Conservation (phyloP, 2,329 filamentous ascomycete genomes). For the Rhexocercosporidium sp. region DNA sequence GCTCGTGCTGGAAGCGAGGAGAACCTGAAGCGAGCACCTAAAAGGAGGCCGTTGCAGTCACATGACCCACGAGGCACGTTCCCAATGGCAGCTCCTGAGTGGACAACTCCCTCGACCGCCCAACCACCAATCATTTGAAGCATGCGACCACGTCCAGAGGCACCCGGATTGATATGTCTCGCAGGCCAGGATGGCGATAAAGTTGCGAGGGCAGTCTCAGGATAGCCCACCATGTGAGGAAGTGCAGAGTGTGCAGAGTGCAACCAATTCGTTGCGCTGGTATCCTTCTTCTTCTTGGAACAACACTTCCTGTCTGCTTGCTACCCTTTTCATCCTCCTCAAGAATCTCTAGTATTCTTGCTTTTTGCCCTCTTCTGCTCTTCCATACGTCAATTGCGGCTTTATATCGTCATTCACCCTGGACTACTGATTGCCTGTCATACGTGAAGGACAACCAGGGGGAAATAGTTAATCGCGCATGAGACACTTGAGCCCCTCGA, state of each 20-base stretch:
- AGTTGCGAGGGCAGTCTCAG: constrained; percentile 14
- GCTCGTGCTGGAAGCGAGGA: too few relatives aligned
- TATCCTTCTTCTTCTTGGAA: neutral
- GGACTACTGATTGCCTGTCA: constrained; percentile 20
- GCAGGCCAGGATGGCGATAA: neutral
- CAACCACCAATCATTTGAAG: constrained; percentile 18
- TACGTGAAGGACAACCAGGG: constrained; percentile 9
- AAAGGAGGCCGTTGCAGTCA: too few relatives aligned
- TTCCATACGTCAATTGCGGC: constrained; percentile 4
- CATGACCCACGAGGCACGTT: too few relatives aligned
- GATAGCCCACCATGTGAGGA: neutral
- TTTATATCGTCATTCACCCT: constrained; percentile 16
- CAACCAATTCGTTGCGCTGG: neutral
- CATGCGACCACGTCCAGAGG: constrained; percentile 20
- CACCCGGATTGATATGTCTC: neutral
- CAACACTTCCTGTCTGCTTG: neutral
- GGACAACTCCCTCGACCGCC: constrained; percentile 3
- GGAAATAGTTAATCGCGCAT: constrained; percentile 18
- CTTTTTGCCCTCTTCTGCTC: neutral
- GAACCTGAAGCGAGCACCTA: too few relatives aligned
- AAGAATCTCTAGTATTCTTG: neutral
- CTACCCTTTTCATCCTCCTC: neutral
- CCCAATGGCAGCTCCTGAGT: constrained; percentile 7
- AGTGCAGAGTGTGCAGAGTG: too few relatives aligned
- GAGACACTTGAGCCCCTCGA: constrained; percentile 18